These are phyloP conservation scores for Kodamaea arcana DNA, from an alignment of 1,139 yeast genomes.

Conservation along the genomic window DNA sequence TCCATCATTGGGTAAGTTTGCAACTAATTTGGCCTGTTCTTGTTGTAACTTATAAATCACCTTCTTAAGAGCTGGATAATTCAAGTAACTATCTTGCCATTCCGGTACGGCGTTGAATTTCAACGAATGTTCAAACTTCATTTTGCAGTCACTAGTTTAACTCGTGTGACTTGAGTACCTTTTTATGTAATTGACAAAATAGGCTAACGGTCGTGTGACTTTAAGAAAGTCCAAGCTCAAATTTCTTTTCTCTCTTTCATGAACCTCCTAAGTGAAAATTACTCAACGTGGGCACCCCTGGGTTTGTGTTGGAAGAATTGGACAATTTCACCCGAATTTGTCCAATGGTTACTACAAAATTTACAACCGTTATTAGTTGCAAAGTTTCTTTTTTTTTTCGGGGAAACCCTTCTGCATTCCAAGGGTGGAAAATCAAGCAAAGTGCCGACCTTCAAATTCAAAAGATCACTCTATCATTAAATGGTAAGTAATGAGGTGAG, in stretches of 20 bases:
- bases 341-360: no score
- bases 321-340: no score
- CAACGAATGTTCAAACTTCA: slow-evolving; percentile 73
- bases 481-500: no score
- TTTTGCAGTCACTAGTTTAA: slow-evolving; percentile 14
- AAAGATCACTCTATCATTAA: no score
- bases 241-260: background rate
- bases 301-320: background rate
- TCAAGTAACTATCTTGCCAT: slow-evolving; percentile 67
- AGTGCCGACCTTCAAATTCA: no score
- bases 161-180: slow-evolving; percentile 5
- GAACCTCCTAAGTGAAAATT: background rate
- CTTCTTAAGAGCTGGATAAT: slow-evolving; percentile 62
- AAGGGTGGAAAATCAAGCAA: no score
- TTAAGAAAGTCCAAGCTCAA: background rate
- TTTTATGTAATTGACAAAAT: slow-evolving; percentile 2
- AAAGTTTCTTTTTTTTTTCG: no score
- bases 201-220: slow-evolving; percentile 9
- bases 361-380: no score
- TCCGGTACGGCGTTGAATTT: slow-evolving; percentile 81
- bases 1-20: slow-evolving; percentile 24
- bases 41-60: slow-evolving; percentile 48
- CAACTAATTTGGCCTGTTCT: slow-evolving; percentile 23
- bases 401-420: no score
- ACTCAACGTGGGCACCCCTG: slow-evolving; percentile 7